phyloP scores from a whole-genome alignment of 2,329 filamentous ascomycete species.

The Zymoseptoria pseudotritici region DNA sequence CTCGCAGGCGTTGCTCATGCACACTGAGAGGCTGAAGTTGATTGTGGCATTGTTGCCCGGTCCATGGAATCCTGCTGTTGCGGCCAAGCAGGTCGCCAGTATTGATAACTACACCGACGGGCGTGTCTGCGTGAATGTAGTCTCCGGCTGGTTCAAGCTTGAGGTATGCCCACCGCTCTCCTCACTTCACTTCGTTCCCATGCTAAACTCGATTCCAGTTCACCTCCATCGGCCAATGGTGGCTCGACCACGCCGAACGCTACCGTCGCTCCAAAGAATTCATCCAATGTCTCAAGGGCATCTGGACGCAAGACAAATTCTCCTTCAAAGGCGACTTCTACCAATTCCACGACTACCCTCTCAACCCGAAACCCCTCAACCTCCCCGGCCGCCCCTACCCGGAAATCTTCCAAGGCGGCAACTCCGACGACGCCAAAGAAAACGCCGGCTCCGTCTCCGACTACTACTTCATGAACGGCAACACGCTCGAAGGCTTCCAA shows the following conservation, averaged over 20 bases:
- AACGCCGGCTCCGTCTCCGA: conserved; percentile 44
- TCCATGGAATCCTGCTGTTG: conserved; percentile 45
- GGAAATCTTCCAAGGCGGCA: conserved; percentile 49
- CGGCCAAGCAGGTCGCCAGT: conserved; percentile 47
- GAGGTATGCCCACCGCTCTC: conserved; percentile 26
- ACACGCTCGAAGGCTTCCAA: conserved; percentile 47
- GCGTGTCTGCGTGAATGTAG: conserved; percentile 46
- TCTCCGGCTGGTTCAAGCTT: conserved; percentile 48
- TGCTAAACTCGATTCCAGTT: conserved; percentile 29
- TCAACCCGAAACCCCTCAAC: conserved; percentile 44
- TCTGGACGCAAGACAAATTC: conserved; percentile 46
- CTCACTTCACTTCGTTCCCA: neutral
- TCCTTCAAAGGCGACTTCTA: conserved; percentile 47
- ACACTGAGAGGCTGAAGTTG: conserved; percentile 43
- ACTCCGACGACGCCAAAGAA: conserved; percentile 44
- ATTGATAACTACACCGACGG: conserved; percentile 48
- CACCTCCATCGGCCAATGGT: conserved; percentile 47
- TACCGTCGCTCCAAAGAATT: conserved; percentile 46
- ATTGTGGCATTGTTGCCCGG: conserved; percentile 47
- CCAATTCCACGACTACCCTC: conserved; percentile 45
- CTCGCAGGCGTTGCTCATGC: conserved; percentile 43
- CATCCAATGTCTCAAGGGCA: conserved; percentile 45
- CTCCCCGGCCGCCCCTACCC: conserved; percentile 41
- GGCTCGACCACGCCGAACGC: conserved; percentile 48
- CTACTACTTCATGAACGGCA: conserved; percentile 53